Evolutionary conservation across 257 asterid genomes (phyloP), one percentile per base, ranked within the genome.

Genomic region (Gynochthodes officinalis): DNA sequence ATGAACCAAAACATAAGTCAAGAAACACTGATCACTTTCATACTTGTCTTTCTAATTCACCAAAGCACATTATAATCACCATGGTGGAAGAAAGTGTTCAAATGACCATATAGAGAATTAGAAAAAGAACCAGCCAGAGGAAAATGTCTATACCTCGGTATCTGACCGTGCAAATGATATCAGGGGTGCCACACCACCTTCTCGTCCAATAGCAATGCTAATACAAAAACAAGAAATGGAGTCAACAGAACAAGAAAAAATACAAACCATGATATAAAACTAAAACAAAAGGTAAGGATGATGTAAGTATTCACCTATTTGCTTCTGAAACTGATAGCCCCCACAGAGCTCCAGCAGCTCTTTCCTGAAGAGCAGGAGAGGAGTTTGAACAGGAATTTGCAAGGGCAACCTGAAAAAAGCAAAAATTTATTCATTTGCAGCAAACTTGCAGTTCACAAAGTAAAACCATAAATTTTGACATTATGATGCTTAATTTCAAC

Each of bases 151-250:
- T 81, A 92, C 98, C 94, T 88, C 94, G 61, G 86, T 78, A 14
- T 83, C 86, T 68, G 96, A 87, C 80, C 72, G 84, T 54, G 96
- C 96, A 84, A 92, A 80, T 18, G 85, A 86, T 72, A 92, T 89
- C 67, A 92, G 91, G 63, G 98, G 96, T 25, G 89, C 83, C 63
- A 90, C 92, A 27, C 98, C 98, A 67, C 98, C 98, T 89, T 83
- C 97, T 52, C 82, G 86, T 62, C 98, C 97, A 81, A 92, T 92
- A 57, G 97, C 96, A 74, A 92, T 89, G 84, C 97, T 92, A 73
- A 76, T 28, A 27, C 23, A 75, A 50, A 73, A n/a, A 32, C 18
- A 48, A 43, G 43, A 73, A 75, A 69, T 25, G 52, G 25, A 16
- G 67, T 44, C 72, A 64, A 23, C 15, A 63, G 18, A 46, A 40